Evolutionary conservation across 345 rosid genomes (phyloP).

Genomic region (Aquilaria malaccensis): DNA sequence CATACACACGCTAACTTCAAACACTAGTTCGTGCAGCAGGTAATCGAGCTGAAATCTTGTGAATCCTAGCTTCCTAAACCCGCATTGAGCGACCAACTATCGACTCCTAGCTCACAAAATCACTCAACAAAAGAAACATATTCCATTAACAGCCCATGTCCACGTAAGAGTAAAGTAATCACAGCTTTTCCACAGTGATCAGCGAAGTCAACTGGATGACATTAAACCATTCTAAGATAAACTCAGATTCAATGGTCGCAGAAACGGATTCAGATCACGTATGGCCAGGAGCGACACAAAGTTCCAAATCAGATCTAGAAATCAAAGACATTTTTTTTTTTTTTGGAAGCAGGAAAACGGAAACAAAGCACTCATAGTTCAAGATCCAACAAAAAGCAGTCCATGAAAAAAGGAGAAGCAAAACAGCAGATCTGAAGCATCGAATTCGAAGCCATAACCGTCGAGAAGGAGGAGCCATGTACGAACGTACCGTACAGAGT

Average conservation of each 20-base stretch:
- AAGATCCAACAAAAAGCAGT: conserved; percentile 6
- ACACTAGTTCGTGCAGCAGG: too few species aligned
- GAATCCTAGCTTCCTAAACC: background rate
- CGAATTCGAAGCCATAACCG: conserved; percentile 3
- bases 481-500: conserved; percentile 2
- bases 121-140: too few species aligned
- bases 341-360: background rate
- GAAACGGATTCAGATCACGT: background rate
- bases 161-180: too few species aligned
- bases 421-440: conserved; percentile 13
- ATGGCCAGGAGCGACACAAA: background rate
- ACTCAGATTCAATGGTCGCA: background rate
- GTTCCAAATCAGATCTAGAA: conserved; percentile 1
- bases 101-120: background rate
- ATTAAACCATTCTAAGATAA: background rate
- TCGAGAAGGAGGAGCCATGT: background rate
- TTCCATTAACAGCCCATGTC: too few species aligned
- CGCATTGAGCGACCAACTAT: background rate
- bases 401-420: background rate
- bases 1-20: too few species aligned
- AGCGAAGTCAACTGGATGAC: background rate
- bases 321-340: background rate
- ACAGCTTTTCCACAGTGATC: background rate
- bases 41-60: too few species aligned
- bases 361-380: background rate